Evolutionary conservation across 2,329 filamentous ascomycete species (phyloP).

Genomic region (Sphaerulina vaccinii): DNA sequence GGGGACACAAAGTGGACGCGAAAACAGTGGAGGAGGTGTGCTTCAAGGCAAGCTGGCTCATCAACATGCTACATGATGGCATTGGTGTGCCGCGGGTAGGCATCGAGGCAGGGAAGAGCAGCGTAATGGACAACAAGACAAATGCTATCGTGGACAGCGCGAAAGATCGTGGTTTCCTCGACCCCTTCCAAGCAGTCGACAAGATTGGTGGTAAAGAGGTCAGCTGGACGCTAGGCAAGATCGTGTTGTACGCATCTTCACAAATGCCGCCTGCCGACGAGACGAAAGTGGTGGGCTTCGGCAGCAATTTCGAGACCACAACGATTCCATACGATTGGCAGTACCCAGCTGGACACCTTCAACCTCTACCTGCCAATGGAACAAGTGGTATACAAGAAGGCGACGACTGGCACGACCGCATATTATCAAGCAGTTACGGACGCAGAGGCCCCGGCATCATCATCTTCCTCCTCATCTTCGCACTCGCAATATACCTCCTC

Average conservation of each 20-base stretch:
- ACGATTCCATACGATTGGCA: slow-evolving; percentile 67
- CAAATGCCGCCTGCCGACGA: slow-evolving; percentile 69
- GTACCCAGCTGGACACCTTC: slow-evolving; percentile 59
- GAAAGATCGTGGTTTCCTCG: slow-evolving; percentile 69
- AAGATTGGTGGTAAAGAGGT: slow-evolving; percentile 90
- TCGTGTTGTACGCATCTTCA: slow-evolving; percentile 89
- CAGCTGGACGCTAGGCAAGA: slow-evolving; percentile 96
- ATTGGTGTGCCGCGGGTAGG: slow-evolving; percentile 88
- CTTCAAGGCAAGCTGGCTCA: slow-evolving; percentile 97
- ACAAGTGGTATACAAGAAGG: slow-evolving; percentile 43
- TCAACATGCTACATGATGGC: slow-evolving; percentile 92
- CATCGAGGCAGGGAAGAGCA: slow-evolving; percentile 57
- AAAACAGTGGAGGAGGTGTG: slow-evolving; percentile 82
- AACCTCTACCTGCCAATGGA: slow-evolving; percentile 41
- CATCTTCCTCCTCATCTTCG: slow-evolving; percentile 71
- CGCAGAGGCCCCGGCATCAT: slow-evolving; percentile 72
- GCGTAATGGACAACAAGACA: slow-evolving; percentile 68
- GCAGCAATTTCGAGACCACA: slow-evolving; percentile 65
- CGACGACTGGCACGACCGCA: slow-evolving; percentile 55
- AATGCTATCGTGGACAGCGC: slow-evolving; percentile 66
- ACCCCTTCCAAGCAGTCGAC: slow-evolving; percentile 89
- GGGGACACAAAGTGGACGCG: slow-evolving; percentile 70
- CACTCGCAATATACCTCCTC: slow-evolving; percentile 69
- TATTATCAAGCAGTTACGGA: slow-evolving; percentile 64
- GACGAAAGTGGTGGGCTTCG: slow-evolving; percentile 82